These are phyloP conservation scores for Skeletonema costatum DNA, from an alignment of 108 stramenopile species.

Conservation along the genomic window DNA sequence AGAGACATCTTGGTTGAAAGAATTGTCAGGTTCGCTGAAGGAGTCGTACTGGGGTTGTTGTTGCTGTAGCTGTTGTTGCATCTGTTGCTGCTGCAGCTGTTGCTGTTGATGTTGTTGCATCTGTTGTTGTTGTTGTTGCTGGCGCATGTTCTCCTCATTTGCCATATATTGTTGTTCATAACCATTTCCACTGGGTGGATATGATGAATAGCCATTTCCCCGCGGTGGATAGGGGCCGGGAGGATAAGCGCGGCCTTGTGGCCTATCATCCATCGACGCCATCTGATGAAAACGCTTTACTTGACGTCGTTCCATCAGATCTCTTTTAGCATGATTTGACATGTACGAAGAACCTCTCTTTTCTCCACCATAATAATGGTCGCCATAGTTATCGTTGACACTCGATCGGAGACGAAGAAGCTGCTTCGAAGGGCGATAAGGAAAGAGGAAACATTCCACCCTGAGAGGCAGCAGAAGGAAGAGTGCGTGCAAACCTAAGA, in stretches of 20 bases:
- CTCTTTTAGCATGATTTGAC: neutral
- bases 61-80: too few species aligned
- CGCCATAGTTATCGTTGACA: neutral
- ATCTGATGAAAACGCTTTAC: slow-evolving; percentile 5
- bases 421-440: neutral
- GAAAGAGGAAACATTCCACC: neutral
- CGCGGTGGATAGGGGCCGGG: neutral
- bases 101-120: neutral
- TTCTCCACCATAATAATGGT: neutral
- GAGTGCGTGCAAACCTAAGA: neutral
- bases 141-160: neutral
- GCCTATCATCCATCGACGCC: neutral
- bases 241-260: neutral
- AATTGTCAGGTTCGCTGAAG: neutral
- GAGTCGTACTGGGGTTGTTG: neutral
- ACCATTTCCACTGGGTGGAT: too few species aligned
- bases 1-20: slow-evolving; percentile 18
- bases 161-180: neutral
- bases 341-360: neutral
- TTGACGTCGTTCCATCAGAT: slow-evolving; percentile 4
- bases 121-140: neutral
- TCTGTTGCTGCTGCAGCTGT: neutral
- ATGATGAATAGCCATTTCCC: neutral
- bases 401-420: neutral
- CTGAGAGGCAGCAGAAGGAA: neutral